A percentile compares a stretch with the other conserved stretches of the same genome.
Conservation (phyloP, 257 asterid species). For the Craterostigma plantagineum region DNA sequence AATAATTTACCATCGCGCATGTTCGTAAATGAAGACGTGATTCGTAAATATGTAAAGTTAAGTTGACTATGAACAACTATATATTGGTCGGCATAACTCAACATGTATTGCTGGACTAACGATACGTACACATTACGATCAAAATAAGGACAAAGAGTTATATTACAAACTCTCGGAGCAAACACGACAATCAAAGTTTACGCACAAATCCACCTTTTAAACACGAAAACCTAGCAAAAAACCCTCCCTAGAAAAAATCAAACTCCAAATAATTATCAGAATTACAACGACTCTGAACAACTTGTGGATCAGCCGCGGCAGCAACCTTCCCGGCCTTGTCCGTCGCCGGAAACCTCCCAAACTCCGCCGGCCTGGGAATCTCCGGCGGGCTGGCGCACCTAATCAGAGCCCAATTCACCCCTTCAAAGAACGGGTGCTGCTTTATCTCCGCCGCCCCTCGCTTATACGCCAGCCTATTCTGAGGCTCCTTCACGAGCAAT, state of each 20-base stretch:
- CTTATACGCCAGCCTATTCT: slow-evolving; percentile 39
- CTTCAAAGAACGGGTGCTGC: slow-evolving; percentile 49
- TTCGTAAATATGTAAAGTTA: too few species aligned
- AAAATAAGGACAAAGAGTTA: too few species aligned
- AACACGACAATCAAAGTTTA: background rate
- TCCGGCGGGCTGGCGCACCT: slow-evolving; percentile 59
- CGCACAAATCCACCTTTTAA: too few species aligned
- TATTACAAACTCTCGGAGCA: too few species aligned
- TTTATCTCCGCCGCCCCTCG: slow-evolving; percentile 48
- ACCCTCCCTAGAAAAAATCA: slow-evolving; percentile 28
- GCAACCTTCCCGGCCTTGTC: too few species aligned
- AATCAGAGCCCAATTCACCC: slow-evolving; percentile 51
- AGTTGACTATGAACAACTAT: too few species aligned
- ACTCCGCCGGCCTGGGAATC: slow-evolving; percentile 28
- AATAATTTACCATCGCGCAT: too few species aligned
- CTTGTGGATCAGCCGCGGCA: slow-evolving; percentile 8
- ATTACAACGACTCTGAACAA: slow-evolving; percentile 11
- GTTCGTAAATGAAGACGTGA: too few species aligned
- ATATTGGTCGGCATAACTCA: too few species aligned
- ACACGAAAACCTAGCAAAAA: too few species aligned
- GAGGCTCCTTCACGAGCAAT: slow-evolving; percentile 43
- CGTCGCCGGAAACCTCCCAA: slow-evolving; percentile 11
- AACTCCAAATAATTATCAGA: slow-evolving; percentile 30
- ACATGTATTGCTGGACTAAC: too few species aligned
- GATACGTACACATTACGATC: too few species aligned